Evolutionary conservation across 2,329 filamentous ascomycete species (phyloP).

Genomic region (Verticillium klebahnii): DNA sequence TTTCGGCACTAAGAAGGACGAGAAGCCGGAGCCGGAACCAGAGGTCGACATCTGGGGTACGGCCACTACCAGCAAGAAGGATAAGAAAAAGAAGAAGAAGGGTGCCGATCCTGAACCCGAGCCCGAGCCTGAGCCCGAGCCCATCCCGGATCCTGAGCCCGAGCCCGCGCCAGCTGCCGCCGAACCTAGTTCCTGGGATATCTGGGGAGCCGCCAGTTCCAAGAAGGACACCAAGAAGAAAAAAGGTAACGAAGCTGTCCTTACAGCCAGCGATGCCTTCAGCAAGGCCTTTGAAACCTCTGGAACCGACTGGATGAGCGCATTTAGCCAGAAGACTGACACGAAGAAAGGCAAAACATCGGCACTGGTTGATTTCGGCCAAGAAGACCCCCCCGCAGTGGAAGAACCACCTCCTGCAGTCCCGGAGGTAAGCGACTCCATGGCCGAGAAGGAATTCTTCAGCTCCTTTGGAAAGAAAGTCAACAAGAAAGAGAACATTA

Average conservation of each 20-base stretch:
- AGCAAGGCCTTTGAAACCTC: conserved; percentile 6
- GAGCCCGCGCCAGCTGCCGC: conserved; percentile 14
- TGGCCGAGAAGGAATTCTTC: conserved; percentile 47
- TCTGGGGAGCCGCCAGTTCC: conserved; percentile 15
- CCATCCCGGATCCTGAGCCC: conserved; percentile 19
- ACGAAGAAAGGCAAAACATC: conserved; percentile 36
- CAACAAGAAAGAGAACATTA: conserved; percentile 8
- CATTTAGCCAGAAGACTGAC: conserved; percentile 29
- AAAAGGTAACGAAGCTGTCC: conserved; percentile 18
- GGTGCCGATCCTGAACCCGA: conserved; percentile 4
- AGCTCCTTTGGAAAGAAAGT: conserved; percentile 33
- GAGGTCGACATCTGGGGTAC: conserved; percentile 18
- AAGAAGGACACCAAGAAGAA: conserved; percentile 28
- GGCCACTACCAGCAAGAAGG: conserved; percentile 33
- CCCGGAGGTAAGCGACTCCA: conserved; percentile 24
- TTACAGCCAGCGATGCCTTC: conserved; percentile 4
- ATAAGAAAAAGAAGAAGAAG: conserved; percentile 32
- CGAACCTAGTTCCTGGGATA: conserved; percentile 14
- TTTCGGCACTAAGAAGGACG: conserved; percentile 4
- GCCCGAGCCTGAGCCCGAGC: conserved; percentile 16
- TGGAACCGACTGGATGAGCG: conserved; percentile 6
- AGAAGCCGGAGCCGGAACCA: conserved; percentile 14
- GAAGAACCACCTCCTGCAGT: conserved; percentile 21
- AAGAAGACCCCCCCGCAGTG: conserved; percentile 15
- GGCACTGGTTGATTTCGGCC: conserved; percentile 31